Percentiles rank a stretch among this genome's conserved stretches.
These are phyloP conservation scores for Eucalyptus sp. DNA, from an alignment of 345 rosid species.

Conservation along the genomic window DNA sequence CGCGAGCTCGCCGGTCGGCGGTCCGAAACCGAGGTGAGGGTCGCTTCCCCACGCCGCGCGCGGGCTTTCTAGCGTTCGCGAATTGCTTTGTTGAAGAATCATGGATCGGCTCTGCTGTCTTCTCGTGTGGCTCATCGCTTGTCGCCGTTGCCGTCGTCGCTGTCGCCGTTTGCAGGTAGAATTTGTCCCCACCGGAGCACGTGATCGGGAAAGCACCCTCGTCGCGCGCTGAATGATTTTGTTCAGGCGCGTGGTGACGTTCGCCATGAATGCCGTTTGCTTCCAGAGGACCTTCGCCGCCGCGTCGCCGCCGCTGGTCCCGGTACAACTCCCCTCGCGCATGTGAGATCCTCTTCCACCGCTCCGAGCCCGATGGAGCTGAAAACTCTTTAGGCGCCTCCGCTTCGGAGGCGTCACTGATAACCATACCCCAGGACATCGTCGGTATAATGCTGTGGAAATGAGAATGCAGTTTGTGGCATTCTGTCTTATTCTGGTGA, in stretches of 20 bases:
- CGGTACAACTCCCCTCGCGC: constrained; percentile 52
- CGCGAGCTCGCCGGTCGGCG: not conserved
- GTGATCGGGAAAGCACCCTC: not conserved
- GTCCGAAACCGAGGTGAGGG: not conserved
- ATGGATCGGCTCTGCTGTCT: fast-evolving
- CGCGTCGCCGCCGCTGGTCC: constrained; percentile 26
- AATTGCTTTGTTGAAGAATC: not conserved
- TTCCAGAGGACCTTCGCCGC: constrained; percentile 23
- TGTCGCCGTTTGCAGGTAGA: not conserved
- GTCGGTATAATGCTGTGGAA: not conserved
- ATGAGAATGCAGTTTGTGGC: not conserved
- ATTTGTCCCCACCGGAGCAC: not conserved
- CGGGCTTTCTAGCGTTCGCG: not conserved
- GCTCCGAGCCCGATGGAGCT: not conserved
- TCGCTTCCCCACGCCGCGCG: not conserved
- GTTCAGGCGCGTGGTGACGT: not conserved
- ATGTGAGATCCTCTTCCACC: constrained; percentile 15
- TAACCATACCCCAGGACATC: not conserved
- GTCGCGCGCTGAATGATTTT: not conserved
- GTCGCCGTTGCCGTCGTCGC: not conserved
- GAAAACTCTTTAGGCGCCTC: not conserved
- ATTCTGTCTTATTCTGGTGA: not conserved
- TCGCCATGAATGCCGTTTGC: constrained; percentile 10
- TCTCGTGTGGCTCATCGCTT: fast-evolving
- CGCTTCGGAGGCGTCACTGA: not conserved